These are phyloP conservation scores for Anisodus acutangulus DNA, from an alignment of 257 asterid genomes.

Conservation along the genomic window DNA sequence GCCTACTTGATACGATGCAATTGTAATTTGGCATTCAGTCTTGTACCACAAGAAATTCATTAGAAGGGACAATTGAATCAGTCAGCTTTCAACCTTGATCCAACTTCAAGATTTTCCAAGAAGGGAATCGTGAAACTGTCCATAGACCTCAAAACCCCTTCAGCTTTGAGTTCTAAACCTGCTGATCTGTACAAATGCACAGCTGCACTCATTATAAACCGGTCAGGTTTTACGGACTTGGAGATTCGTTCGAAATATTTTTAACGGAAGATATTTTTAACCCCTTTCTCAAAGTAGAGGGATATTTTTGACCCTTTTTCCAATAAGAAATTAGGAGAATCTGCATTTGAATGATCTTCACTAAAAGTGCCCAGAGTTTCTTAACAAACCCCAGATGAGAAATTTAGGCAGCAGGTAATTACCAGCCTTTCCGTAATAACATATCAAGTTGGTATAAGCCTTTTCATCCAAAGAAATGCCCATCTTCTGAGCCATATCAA, in stretches of 20 bases:
- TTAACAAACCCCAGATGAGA: not conserved
- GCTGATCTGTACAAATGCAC: conserved; percentile 67
- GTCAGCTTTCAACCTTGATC: conserved; percentile 45
- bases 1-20: not conserved
- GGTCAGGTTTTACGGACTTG: conserved; percentile 48
- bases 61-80: not conserved
- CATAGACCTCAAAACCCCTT: conserved; percentile 53
- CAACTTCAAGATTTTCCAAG: conserved; percentile 62
- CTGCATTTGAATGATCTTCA: not conserved
- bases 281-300: too few relatives aligned
- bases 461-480: conserved; percentile 83
- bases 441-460: conserved; percentile 80
- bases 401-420: conserved; percentile 16
- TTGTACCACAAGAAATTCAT: not conserved
- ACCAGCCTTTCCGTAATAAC: conserved; percentile 93
- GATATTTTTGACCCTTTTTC: too few relatives aligned
- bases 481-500: conserved; percentile 61
- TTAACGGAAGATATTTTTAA: too few relatives aligned
- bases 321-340: conserved; percentile 33
- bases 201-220: conserved; percentile 75
- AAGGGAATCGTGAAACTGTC: conserved; percentile 47
- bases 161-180: conserved; percentile 49
- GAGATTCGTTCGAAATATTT: conserved; percentile 56
- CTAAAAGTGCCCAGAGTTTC: not conserved
- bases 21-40: not conserved